phyloP scores from a whole-genome alignment of 1,139 yeast genomes.

The Zygosaccharomyces pseudobailii region DNA sequence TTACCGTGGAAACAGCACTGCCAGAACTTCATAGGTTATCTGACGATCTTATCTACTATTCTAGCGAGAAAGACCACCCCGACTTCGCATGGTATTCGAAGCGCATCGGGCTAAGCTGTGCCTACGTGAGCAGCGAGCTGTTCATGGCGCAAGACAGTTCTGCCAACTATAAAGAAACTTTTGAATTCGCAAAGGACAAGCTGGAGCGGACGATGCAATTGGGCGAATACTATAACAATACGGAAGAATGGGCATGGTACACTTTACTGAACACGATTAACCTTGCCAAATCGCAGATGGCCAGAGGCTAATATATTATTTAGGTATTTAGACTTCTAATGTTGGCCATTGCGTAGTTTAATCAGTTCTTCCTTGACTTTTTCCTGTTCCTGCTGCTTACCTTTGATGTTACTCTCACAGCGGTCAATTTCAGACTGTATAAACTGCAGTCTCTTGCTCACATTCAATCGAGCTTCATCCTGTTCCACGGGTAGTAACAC shows the following conservation, averaged over 20 bases:
- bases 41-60: slow-evolving; percentile 76
- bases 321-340: background rate
- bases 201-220: slow-evolving; percentile 49
- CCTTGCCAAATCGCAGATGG: slow-evolving; percentile 62
- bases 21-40: slow-evolving; percentile 69
- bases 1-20: slow-evolving; percentile 34
- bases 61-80: slow-evolving; percentile 69
- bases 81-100: slow-evolving; percentile 95
- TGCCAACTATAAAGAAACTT: slow-evolving; percentile 49
- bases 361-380: slow-evolving; percentile 46
- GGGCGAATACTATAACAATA: slow-evolving; percentile 57
- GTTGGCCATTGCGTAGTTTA: slow-evolving; percentile 13
- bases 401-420: slow-evolving; percentile 55
- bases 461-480: slow-evolving; percentile 75
- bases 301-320: slow-evolving; percentile 47
- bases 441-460: slow-evolving; percentile 81
- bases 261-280: slow-evolving; percentile 64
- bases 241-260: slow-evolving; percentile 73
- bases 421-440: slow-evolving; percentile 70
- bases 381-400: slow-evolving; percentile 50
- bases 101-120: slow-evolving; percentile 61
- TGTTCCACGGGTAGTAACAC: slow-evolving; percentile 85
- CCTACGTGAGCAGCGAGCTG: slow-evolving; percentile 69
- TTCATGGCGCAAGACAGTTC: slow-evolving; percentile 80
- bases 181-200: slow-evolving; percentile 59